Base-by-base conservation (phyloP, 1,139 yeast species). In the Suhomyces wounanorum region DNA sequence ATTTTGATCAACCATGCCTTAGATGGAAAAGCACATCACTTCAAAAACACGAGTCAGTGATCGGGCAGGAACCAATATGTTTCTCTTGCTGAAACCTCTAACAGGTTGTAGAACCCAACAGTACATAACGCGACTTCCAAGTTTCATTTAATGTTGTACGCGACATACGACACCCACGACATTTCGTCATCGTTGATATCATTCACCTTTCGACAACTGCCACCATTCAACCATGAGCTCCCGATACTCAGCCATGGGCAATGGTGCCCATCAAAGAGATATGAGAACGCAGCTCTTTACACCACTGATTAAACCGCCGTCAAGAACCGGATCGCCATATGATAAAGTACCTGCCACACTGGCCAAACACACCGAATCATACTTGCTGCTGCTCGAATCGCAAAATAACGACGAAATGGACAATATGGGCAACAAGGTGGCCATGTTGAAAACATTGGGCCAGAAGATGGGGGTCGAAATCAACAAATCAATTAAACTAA, bases 401-500 rank as follows among this genome's bases (percentile, higher is more conserved):
- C 97, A 92, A 64, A 87, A 87, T 60, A 89, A 89, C 55, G 91
- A 87, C 40, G 91, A 89, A 53, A 69, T 88, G 65, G 83, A 83
- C 47, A 68, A 79, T 14, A 85, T 92, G 84, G 78, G 84, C 43
- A 81, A 83, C 50, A 89, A 88, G 61, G 85, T 92, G 36, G 75
- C 81, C 48, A 77, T 87, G 60, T 73, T 92, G 55, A 91, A 89
- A 68, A 83, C 81, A 53, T 70, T 89, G 51, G 87, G 96, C 7
- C 66, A 82, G 43, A 80, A 75, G 57, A 91, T 92, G 87, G 97
- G 97, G 3, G 83, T 82, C 43, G 96, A 91, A 65, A 92, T 91
- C 57, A 84, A 89, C 59, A 85, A 84, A 58, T 84, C 92, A 30
- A 83, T 84, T 55, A 70, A 82, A 53, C 72, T 87, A 52, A 77